Base-by-base conservation (phyloP, 1,284 basidiomycete genomes). In the Heterobasidion annosum region DNA sequence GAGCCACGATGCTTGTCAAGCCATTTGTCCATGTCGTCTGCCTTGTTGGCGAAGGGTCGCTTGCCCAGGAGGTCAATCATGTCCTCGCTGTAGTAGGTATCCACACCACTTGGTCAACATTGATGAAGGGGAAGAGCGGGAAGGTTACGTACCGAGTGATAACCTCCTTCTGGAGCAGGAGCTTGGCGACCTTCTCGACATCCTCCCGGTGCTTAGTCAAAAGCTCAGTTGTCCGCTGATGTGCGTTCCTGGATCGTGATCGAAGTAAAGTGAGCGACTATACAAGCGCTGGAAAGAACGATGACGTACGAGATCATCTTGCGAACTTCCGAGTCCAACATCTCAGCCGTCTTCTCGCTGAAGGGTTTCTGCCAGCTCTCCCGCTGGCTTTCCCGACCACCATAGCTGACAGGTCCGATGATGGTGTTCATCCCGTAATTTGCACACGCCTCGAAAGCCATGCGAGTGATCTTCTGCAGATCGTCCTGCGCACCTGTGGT, bases 401-500 rank as follows among this genome's bases (percentile, higher is more conserved):
- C 93, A 67, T 98, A 99, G 63, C 91, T 94, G 60, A 99, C 90
- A 1, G 97, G 97, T 0, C 96, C 96, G 58, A 99, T 93, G 52
- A 85, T 82, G 52, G 82, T 77, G 72, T 96, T 96, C 96, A 99
- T 98, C 57, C 96, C 96, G 69, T 95, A 93, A 70, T 92, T 92
- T n/a, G 89, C 88, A 56, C 85, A 87, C 4, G 86, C 93, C 73
- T 98, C 95, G 61, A 96, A 98, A 1, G 96, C 97, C 87, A 98
- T 94, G 60, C 91, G 85, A 8, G 97, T 98, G 62, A 99, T 97
- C 75, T 98, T 99, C 70, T 96, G 93, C 53, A 98, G 74, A 66
- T 98, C 96, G 65, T 98, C 95, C 71, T 98, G 93, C 2, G 97
- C 97, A 62, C 96, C 96, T 1, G 96, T 97, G 1, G 97, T 99